Evolutionary conservation across 805 yeast genomes (phyloP).

Genomic region (Nakazawaea wickerhamii): DNA sequence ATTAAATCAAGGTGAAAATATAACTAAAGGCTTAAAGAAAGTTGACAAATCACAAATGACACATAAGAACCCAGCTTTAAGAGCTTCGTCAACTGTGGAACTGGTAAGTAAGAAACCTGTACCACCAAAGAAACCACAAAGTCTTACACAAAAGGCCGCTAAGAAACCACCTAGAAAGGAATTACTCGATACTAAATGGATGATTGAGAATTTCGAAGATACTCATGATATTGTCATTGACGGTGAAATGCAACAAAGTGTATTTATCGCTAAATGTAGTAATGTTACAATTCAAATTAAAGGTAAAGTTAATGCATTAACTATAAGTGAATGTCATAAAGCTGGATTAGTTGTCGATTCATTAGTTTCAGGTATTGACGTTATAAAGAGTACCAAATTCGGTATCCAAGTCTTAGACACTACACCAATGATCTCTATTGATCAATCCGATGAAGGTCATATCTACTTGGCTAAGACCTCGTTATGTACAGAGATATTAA

Average conservation of each 20-base stretch:
- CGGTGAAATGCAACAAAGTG: slow-evolving; percentile 80
- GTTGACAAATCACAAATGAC: slow-evolving; percentile 94
- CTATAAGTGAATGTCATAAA: slow-evolving; percentile 66
- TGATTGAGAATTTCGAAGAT: slow-evolving; percentile 71
- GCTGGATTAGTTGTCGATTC: slow-evolving; percentile 79
- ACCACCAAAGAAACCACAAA: slow-evolving; percentile 79
- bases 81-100: slow-evolving; percentile 46
- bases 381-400: slow-evolving; percentile 74
- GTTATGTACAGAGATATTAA: slow-evolving; percentile 70
- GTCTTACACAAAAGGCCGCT: slow-evolving; percentile 34
- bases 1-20: slow-evolving; percentile 75
- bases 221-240: slow-evolving; percentile 61
- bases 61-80: slow-evolving; percentile 81
- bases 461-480: slow-evolving; percentile 71
- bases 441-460: slow-evolving; percentile 82
- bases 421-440: slow-evolving; percentile 80
- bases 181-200: slow-evolving; percentile 84
- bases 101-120: slow-evolving; percentile 52
- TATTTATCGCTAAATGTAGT: slow-evolving; percentile 78
- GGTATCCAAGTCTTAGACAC: slow-evolving; percentile 82
- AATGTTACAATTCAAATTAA: slow-evolving; percentile 72
- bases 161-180: slow-evolving; percentile 55
- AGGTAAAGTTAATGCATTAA: slow-evolving; percentile 89
- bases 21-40: slow-evolving; percentile 83
- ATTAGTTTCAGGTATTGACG: slow-evolving; percentile 81